Conservation (phyloP, 108 stramenopile genomes). For the Discostella stelligeroides region DNA sequence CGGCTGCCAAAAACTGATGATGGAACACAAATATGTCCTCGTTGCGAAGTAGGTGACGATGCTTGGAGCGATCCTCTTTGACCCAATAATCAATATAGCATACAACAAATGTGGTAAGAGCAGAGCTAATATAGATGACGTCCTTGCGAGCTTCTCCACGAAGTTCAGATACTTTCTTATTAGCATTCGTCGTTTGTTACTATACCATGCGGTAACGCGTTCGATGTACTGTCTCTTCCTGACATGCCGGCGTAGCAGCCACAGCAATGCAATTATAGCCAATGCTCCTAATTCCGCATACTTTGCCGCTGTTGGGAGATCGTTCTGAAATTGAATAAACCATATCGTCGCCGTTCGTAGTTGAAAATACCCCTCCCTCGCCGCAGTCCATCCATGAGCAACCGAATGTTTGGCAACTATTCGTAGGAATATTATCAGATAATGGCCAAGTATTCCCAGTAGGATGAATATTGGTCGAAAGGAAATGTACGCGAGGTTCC, state of each 20-base stretch:
- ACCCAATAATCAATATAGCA: constrained; percentile 23
- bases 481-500: constrained; percentile 51
- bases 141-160: constrained; percentile 55
- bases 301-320: constrained; percentile 44
- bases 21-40: constrained; percentile 50
- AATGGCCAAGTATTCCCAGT: constrained; percentile 48
- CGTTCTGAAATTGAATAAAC: constrained; percentile 58
- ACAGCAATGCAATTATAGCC: constrained; percentile 40
- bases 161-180: constrained; percentile 39
- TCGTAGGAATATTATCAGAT: constrained; percentile 30
- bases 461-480: constrained; percentile 57
- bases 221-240: constrained; percentile 63
- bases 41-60: constrained; percentile 61
- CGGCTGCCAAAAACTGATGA: constrained; percentile 63
- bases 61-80: constrained; percentile 54
- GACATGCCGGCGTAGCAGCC: constrained; percentile 64
- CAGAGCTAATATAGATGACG: constrained; percentile 72
- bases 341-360: constrained; percentile 40
- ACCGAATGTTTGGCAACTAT: constrained; percentile 46
- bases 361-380: constrained; percentile 50
- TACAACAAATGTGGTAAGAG: constrained; percentile 73
- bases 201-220: constrained; percentile 53
- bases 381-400: constrained; percentile 53
- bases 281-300: constrained; percentile 58
- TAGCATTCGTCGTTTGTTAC: constrained; percentile 36